Percentiles rank a stretch among this genome's conserved stretches.
Conservation (phyloP, 2,329 filamentous ascomycete species). For the Trichothecium roseum region DNA sequence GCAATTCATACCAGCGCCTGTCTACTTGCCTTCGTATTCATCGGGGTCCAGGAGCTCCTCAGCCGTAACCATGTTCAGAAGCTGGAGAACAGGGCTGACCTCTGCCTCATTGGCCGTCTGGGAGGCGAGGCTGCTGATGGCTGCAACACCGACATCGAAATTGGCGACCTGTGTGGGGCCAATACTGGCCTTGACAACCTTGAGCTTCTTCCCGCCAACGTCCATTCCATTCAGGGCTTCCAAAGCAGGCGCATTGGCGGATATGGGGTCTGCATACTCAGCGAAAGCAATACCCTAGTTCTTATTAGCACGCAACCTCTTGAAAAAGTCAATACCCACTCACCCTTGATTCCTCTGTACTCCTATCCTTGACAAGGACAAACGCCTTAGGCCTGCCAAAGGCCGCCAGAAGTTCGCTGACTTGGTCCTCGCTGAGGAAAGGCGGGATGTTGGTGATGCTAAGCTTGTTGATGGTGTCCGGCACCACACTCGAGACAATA, state of each 20-base stretch:
- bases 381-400: slow-evolving; percentile 94
- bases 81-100: slow-evolving; percentile 73
- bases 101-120: slow-evolving; percentile 73
- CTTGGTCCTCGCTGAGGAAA: slow-evolving; percentile 84
- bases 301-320: slow-evolving; percentile 15
- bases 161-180: slow-evolving; percentile 88
- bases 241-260: slow-evolving; percentile 71
- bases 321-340: slow-evolving; percentile 22
- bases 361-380: slow-evolving; percentile 74
- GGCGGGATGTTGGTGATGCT: slow-evolving; percentile 81
- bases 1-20: slow-evolving; percentile 8
- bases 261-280: slow-evolving; percentile 70
- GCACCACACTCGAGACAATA: slow-evolving; percentile 67
- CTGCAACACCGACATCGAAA: slow-evolving; percentile 91
- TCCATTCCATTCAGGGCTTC: slow-evolving; percentile 91
- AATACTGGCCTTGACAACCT: slow-evolving; percentile 80
- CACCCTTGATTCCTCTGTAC: slow-evolving; percentile 80
- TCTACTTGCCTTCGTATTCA: slow-evolving; percentile 73
- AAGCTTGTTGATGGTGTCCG: slow-evolving; percentile 92
- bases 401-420: slow-evolving; percentile 77
- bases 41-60: slow-evolving; percentile 91
- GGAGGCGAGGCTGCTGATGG: slow-evolving; percentile 94
- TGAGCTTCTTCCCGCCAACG: slow-evolving; percentile 75
- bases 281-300: slow-evolving; percentile 86
- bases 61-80: slow-evolving; percentile 96